These are phyloP conservation scores for Albifimbria verrucaria DNA, from an alignment of 2,329 filamentous ascomycete species.

Conservation along the genomic window DNA sequence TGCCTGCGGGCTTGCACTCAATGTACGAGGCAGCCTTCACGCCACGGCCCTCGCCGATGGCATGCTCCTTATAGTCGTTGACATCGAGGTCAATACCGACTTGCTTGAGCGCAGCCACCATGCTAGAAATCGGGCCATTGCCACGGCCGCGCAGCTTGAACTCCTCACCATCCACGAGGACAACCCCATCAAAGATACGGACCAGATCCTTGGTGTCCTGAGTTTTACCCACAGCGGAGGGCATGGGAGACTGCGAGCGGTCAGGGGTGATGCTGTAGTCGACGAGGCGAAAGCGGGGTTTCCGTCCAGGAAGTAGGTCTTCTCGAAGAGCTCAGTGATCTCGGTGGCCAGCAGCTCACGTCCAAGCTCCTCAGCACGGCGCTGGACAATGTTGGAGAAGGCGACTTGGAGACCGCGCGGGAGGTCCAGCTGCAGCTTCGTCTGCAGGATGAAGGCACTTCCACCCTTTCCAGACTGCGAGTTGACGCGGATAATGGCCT, in stretches of 20 bases:
- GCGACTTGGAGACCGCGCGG: constrained; percentile 89
- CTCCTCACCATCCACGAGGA: constrained; percentile 78
- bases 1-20: constrained; percentile 71
- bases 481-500: constrained; percentile 97
- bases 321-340: constrained; percentile 84
- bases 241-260: constrained; percentile 70
- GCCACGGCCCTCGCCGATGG: constrained; percentile 63
- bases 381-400: constrained; percentile 85
- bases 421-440: constrained; percentile 84
- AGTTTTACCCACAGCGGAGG: constrained; percentile 65
- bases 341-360: constrained; percentile 81
- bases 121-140: constrained; percentile 84
- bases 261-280: constrained; percentile 92
- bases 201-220: constrained; percentile 74
- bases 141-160: constrained; percentile 75
- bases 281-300: constrained; percentile 83
- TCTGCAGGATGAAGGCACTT: constrained; percentile 88
- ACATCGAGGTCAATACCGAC: constrained; percentile 88
- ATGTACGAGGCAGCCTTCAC: constrained; percentile 70
- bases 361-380: constrained; percentile 71
- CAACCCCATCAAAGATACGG: constrained; percentile 79
- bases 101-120: constrained; percentile 75
- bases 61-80: constrained; percentile 93
- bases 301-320: constrained; percentile 78
- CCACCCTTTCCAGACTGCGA: constrained; percentile 94